Base-by-base conservation (phyloP, 2,329 filamentous ascomycete genomes). In the Fusarium secorum region DNA sequence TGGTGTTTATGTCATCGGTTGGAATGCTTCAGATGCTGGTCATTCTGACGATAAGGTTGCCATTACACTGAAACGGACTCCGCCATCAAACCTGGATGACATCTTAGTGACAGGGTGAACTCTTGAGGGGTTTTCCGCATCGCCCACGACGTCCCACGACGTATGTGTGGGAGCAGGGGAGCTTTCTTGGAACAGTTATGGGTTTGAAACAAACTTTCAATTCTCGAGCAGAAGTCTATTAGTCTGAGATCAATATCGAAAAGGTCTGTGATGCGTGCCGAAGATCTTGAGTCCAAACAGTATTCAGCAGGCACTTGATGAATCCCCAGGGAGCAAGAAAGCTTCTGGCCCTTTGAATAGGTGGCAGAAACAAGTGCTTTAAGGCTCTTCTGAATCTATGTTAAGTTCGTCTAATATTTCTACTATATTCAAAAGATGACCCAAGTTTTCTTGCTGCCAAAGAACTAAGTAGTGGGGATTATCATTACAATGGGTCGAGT, bases 1-100 rank as follows among this genome's bases (percentile, higher is more conserved):
- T 3, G 56, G 38, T 3, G 22, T 60, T 15, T 60, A 60, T 35
- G 11, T 51, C 17, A 60, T 60, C 22, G 56, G 48, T 4, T 60
- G 56, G 56, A 60, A 60, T n/a, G 20, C 48, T 20, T 42, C 56
- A 17, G 48, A 59, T 59, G 22, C 46, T 42, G 56, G 46, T 7
- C 30, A 15, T 3, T 55, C 48, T 18, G 56, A 60, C 4, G 22
- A 35, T 7, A 60, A 55, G 36, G 15, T 60, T 15, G 13, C 22
- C 15, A n/a, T 60, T 13, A 60, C 56, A 8, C 18, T 60, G 11
- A 60, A 55, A 20, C 24, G 4, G 7, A 60, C 56, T 8, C 48
- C 56, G 1, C 56, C 56, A 1, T 60, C 56, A 8, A 60, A 55
- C 30, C 18, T 22, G 7, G 3, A 7, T 9, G 11, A 5, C 9